phyloP scores from a whole-genome alignment of 2,329 filamentous ascomycete genomes.

The Aulographum hederae region DNA sequence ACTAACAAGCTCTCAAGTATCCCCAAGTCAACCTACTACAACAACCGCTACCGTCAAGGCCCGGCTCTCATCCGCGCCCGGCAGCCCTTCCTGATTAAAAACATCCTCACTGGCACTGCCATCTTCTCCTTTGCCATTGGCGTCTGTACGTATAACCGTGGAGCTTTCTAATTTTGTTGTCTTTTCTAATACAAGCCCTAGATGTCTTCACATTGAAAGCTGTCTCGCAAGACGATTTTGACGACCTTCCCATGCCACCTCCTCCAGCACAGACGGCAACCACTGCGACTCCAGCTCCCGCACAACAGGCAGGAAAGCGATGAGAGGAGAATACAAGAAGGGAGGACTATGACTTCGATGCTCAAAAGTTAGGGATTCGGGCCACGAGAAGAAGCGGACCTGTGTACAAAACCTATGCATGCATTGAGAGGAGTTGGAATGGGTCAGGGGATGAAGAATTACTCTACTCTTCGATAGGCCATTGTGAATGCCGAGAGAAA shows the following conservation, averaged over 20 bases:
- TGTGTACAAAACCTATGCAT: too few species aligned
- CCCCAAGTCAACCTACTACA: constrained; percentile 77
- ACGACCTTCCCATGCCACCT: constrained; percentile 3
- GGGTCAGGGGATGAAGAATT: too few species aligned
- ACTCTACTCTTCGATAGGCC: too few species aligned
- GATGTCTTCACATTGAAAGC: constrained; percentile 6
- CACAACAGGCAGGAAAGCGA: too few species aligned
- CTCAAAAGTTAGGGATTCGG: too few species aligned
- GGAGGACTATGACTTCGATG: too few species aligned
- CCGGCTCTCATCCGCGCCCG: constrained; percentile 81
- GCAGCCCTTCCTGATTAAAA: constrained; percentile 81
- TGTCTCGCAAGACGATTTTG: constrained; percentile 5
- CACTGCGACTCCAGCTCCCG: too few species aligned
- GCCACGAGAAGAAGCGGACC: too few species aligned
- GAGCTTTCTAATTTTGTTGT: background rate
- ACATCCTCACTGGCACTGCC: constrained; percentile 61
- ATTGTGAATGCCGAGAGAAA: too few species aligned
- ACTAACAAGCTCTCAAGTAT: too few species aligned
- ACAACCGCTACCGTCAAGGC: constrained; percentile 67
- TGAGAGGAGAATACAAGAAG: too few species aligned
- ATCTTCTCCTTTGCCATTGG: constrained; percentile 59
- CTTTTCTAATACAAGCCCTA: background rate
- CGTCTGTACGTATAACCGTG: constrained; percentile 58
- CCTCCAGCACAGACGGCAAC: constrained; percentile 1
- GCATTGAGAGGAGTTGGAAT: too few species aligned